These are phyloP conservation scores for Coemansia nantahalensis DNA, from an alignment of 192 early-diverging fungal genomes.

Conservation along the genomic window DNA sequence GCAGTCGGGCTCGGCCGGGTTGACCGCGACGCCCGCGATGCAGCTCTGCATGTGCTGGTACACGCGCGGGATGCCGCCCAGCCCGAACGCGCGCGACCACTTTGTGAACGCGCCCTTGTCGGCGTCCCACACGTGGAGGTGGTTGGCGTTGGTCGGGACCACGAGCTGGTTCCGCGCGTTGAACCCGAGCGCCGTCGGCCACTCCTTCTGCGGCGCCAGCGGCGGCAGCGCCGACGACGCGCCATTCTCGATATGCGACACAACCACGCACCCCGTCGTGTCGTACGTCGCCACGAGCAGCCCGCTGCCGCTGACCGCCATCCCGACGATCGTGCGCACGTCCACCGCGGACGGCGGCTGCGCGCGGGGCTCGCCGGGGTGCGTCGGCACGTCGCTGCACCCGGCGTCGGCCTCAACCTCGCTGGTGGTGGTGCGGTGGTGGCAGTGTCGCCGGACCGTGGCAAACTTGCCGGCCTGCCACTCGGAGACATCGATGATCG, in stretches of 20 bases:
- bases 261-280: constrained; percentile 64
- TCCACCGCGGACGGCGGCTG: constrained; percentile 21
- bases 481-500: constrained; percentile 70
- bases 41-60: constrained; percentile 66
- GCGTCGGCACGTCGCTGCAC: constrained; percentile 47
- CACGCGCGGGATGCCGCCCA: constrained; percentile 59
- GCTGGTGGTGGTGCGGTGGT: constrained; percentile 57
- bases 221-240: constrained; percentile 35
- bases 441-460: constrained; percentile 63
- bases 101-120: constrained; percentile 64
- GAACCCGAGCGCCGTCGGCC: constrained; percentile 35
- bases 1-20: constrained; percentile 59
- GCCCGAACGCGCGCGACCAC: constrained; percentile 77
- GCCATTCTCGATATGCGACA: constrained; percentile 70
- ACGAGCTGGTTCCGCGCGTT: constrained; percentile 23
- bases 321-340: constrained; percentile 59
- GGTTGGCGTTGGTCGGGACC: constrained; percentile 69
- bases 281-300: constrained; percentile 83
- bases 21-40: constrained; percentile 71
- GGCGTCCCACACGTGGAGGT: constrained; percentile 68
- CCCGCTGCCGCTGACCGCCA: constrained; percentile 78
- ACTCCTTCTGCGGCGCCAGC: constrained; percentile 16
- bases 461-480: constrained; percentile 59
- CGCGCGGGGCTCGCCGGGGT: constrained; percentile 33
- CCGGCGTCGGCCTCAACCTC: constrained; percentile 47